Base-by-base conservation (phyloP, 2,329 filamentous ascomycete genomes). In the Trichoderma cornu-damae region DNA sequence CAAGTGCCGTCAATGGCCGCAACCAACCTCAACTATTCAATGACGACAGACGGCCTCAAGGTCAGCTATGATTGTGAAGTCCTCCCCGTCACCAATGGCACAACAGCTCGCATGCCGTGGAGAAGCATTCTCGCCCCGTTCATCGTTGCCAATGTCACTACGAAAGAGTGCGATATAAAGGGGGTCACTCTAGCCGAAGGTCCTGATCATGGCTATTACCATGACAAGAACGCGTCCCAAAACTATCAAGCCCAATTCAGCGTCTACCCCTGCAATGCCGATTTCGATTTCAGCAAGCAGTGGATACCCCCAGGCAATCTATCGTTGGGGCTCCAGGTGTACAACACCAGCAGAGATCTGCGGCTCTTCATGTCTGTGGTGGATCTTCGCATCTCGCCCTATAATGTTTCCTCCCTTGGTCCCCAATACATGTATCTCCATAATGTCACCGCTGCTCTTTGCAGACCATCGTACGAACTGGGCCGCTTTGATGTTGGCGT, bases 221-320 rank as follows among this genome's bases (percentile, higher is more conserved):
- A 65, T n/a, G 35, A 62, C 7, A 57, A 48, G 11, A 66, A 66
- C n/a, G 63, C 64, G 1, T 66, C 66, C 1, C 66, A 67, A 37
- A 67, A 67, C 11, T 67, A 64, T 38, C 65, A 68, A 51, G 65
- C 62, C 7, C 57, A 59, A 7, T 62, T 65, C 16, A 51, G 53
- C 1, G 53, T 60, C 7, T 67, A 67, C 28, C 65, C 62, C 2
- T 67, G 66, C 56, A 67, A 67, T 38, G 35, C 62, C 6, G 62
- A 66, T n/a, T 67, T 58, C 43, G 61, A 65, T 46, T 66, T 63
- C 58, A 61, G 61, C 54, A 61, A 24, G 5, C 34, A 60, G 1
- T 63, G 60, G 20, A 50, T 61, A 9, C 22, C 37, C 14, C 34
- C 32, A 8, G 24, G 53, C 16, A 58, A 63, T 30, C 55, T 44